Conservation (phyloP, 2,329 filamentous ascomycete genomes). For the Rhynchosporium graminicola region DNA sequence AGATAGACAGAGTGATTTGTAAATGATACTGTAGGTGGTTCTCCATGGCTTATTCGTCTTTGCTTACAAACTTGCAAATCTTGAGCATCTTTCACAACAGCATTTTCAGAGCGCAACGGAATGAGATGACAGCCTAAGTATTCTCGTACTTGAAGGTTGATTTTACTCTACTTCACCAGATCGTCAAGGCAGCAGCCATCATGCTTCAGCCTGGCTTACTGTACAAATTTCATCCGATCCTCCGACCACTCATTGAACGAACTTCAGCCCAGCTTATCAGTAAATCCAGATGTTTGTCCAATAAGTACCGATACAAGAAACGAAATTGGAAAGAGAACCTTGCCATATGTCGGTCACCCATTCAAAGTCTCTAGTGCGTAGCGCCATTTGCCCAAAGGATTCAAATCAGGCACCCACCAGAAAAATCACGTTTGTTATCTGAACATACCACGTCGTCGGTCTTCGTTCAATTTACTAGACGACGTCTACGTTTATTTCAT, state of each 20-base stretch:
- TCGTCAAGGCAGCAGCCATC: not conserved
- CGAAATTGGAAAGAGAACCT: not conserved
- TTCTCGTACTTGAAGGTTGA: not conserved
- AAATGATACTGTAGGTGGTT: not conserved
- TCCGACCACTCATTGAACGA: not conserved
- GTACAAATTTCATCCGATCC: not conserved
- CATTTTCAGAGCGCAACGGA: too few species aligned
- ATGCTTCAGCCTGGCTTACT: not conserved
- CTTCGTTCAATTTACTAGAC: too few species aligned
- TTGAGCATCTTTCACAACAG: too few species aligned
- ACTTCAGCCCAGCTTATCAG: not conserved
- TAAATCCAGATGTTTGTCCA: not conserved
- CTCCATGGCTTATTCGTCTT: not conserved
- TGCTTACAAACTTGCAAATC: not conserved
- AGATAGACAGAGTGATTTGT: not conserved
- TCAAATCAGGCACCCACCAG: conserved; percentile 2
- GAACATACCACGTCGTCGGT: too few species aligned
- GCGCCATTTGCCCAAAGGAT: not conserved
- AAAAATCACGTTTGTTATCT: not conserved
- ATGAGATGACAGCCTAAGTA: too few species aligned
- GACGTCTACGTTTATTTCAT: too few species aligned
- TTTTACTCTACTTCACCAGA: not conserved
- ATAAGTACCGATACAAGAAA: not conserved
- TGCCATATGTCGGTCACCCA: not conserved
- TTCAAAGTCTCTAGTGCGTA: not conserved